These are phyloP conservation scores for Monosporascus sp. DNA, from an alignment of 2,329 filamentous ascomycete genomes.

Conservation along the genomic window DNA sequence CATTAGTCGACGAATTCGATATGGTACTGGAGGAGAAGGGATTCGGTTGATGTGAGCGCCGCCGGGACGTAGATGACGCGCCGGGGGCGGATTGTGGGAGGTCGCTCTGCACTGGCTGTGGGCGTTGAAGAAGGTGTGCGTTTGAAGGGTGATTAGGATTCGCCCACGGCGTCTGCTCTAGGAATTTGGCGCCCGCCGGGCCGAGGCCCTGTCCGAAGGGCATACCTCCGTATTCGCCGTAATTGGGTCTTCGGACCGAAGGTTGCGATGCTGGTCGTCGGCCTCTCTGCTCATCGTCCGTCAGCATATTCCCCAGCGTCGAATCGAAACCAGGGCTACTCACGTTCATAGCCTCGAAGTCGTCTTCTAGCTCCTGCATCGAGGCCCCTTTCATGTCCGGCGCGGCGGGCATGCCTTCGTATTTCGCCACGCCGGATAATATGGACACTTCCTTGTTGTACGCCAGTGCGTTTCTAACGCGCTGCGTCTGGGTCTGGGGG, in stretches of 20 bases:
- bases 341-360: conserved; percentile 86
- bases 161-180: conserved; percentile 88
- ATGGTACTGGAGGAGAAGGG: conserved; percentile 30
- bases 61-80: conserved; percentile 30
- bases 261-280: conserved; percentile 29
- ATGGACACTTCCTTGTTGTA: conserved; percentile 96
- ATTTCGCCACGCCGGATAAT: conserved; percentile 85
- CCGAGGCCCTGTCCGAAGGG: conserved; percentile 47
- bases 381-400: conserved; percentile 74
- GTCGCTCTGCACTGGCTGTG: conserved; percentile 34
- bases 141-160: conserved; percentile 79
- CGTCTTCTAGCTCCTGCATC: conserved; percentile 71
- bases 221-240: conserved; percentile 44
- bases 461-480: conserved; percentile 77
- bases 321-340: conserved; percentile 31
- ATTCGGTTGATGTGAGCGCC: conserved; percentile 34
- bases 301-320: conserved; percentile 8
- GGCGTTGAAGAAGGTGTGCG: conserved; percentile 34
- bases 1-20: conserved; percentile 11
- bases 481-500: conserved; percentile 69
- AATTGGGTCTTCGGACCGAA: conserved; percentile 33
- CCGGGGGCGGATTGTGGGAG: conserved; percentile 15
- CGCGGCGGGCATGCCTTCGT: conserved; percentile 94
- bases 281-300: conserved; percentile 20
- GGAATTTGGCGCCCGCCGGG: conserved; percentile 77